Conservation (phyloP, 352 stramenopile genomes). For the Phytophthora niederhauseri region DNA sequence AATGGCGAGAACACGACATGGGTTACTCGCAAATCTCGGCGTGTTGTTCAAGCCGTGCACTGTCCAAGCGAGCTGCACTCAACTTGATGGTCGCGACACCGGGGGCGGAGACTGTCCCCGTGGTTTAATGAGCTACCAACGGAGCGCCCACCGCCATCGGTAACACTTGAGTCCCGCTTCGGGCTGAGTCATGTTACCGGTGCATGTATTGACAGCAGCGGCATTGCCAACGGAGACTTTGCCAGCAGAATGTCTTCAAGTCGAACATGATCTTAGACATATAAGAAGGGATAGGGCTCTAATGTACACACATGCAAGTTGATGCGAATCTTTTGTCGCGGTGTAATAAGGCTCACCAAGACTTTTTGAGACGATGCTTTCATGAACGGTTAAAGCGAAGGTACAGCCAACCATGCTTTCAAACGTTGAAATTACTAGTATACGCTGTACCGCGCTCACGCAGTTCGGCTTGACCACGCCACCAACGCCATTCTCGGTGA, state of each 20-base stretch:
- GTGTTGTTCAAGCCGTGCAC: slow-evolving; percentile 9
- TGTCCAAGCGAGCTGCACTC: slow-evolving; percentile 17
- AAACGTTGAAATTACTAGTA: too few species aligned
- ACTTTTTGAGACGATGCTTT: background rate
- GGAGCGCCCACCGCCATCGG: too few species aligned
- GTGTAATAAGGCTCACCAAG: background rate
- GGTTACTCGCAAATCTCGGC: slow-evolving; percentile 28
- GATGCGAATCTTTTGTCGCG: background rate
- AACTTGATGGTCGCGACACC: slow-evolving; percentile 1
- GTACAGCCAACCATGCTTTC: too few species aligned
- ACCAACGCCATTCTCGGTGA: background rate
- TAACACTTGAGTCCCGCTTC: too few species aligned
- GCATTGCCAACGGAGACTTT: too few species aligned
- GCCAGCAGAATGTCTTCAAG: background rate
- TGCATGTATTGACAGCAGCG: too few species aligned
- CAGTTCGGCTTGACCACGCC: background rate
- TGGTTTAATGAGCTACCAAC: too few species aligned
- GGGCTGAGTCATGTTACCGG: too few species aligned
- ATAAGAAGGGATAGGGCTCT: background rate
- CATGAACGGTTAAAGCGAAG: too few species aligned
- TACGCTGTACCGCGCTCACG: too few species aligned
- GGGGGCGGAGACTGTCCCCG: too few species aligned
- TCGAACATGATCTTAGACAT: background rate
- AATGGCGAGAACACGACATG: slow-evolving; percentile 24
- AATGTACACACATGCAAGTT: background rate